Evolutionary conservation across 2,329 filamentous ascomycete genomes (phyloP).

Genomic region (Cladosporium halotolerans): DNA sequence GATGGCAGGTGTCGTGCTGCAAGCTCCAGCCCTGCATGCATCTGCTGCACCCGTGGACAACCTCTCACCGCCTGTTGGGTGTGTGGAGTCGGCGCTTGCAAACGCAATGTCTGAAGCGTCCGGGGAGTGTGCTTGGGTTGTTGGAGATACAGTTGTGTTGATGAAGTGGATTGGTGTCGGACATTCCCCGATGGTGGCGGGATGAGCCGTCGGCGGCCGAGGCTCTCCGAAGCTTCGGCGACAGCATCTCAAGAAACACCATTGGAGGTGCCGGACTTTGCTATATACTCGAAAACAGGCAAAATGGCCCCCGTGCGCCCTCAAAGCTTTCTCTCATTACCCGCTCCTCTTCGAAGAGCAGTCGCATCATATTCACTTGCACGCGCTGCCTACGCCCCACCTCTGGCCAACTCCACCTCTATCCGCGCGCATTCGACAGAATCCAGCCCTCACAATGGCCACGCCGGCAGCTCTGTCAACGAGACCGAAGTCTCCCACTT

Average conservation of each 20-base stretch:
- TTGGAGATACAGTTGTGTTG: too few species aligned
- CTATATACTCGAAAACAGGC: neutral
- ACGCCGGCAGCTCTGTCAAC: constrained; percentile 63
- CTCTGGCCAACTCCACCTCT: neutral
- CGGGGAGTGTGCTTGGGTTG: too few species aligned
- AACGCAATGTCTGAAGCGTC: too few species aligned
- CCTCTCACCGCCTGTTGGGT: too few species aligned
- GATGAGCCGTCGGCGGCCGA: too few species aligned
- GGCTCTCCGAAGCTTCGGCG: too few species aligned
- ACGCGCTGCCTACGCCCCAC: neutral
- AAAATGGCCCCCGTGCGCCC: neutral
- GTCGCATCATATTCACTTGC: neutral
- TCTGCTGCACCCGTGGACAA: too few species aligned
- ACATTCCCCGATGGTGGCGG: too few species aligned
- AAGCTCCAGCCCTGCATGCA: too few species aligned
- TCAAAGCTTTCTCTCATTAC: neutral
- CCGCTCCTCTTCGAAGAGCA: neutral
- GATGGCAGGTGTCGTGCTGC: too few species aligned
- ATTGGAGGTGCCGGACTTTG: neutral
- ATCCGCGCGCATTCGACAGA: constrained; percentile 4
- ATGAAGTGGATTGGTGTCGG: too few species aligned
- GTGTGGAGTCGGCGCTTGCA: too few species aligned
- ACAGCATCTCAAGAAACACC: neutral
- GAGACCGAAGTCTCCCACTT: constrained; percentile 89
- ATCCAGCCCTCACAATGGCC: constrained; percentile 2